Conservation (phyloP, 2,329 filamentous ascomycete genomes). For the Neospermospora avenae region DNA sequence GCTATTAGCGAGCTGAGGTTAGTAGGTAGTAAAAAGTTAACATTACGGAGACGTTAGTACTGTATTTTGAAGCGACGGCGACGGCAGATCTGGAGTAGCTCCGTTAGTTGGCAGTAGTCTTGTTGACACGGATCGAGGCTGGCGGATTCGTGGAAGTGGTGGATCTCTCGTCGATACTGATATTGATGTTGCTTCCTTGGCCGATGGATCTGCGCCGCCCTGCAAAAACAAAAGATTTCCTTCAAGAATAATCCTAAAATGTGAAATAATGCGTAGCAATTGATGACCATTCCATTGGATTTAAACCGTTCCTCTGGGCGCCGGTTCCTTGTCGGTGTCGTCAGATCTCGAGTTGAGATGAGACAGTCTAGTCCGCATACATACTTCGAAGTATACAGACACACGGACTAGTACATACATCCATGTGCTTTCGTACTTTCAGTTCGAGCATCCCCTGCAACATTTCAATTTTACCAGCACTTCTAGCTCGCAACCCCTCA, state of each 20-base stretch:
- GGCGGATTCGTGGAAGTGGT: background rate
- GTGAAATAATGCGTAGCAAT: background rate
- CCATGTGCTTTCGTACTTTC: too few species aligned
- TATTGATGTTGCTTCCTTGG: background rate
- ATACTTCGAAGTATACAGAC: too few species aligned
- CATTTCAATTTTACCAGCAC: background rate
- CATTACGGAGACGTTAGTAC: background rate
- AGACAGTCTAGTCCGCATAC: background rate
- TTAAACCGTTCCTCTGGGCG: background rate
- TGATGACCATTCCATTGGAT: slow-evolving; percentile 6
- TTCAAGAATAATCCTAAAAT: too few species aligned
- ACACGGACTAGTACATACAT: background rate
- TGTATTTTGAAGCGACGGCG: too few species aligned
- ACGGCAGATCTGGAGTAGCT: background rate
- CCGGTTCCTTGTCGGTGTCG: background rate
- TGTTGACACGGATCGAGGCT: background rate
- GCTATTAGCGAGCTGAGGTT: background rate
- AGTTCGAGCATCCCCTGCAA: too few species aligned
- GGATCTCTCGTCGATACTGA: background rate
- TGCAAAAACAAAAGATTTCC: too few species aligned
- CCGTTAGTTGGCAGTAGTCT: background rate
- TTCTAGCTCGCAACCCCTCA: background rate
- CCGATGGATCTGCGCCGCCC: too few species aligned
- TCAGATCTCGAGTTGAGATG: background rate
- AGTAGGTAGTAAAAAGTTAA: background rate